phyloP scores from a whole-genome alignment of 108 stramenopile species.

The Stephanodiscus minutulus region DNA sequence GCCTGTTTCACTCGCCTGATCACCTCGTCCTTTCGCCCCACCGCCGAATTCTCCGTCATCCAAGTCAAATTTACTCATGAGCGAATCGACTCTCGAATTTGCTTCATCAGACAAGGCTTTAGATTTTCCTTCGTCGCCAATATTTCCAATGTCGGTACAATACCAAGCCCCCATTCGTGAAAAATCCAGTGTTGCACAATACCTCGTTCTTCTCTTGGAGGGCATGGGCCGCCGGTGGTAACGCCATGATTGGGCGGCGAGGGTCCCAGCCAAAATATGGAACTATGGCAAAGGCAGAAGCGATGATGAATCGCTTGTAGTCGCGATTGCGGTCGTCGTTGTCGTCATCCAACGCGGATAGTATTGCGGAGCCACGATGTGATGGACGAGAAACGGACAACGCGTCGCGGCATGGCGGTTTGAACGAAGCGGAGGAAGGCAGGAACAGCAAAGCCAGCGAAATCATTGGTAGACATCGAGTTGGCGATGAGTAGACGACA shows the following conservation, averaged over 20 bases:
- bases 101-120: constrained; percentile 31
- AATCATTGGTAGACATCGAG: no score
- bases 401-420: no score
- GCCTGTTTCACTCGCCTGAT: background rate
- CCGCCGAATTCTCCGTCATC: background rate
- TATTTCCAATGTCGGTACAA: constrained; percentile 77
- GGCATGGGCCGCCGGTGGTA: constrained; percentile 47
- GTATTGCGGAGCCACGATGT: no score
- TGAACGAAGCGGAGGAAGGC: background rate
- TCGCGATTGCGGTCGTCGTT: background rate
- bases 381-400: no score
- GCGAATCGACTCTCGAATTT: constrained; percentile 25
- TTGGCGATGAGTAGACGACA: no score
- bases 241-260: background rate
- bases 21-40: background rate
- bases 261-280: background rate
- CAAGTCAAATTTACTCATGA: constrained; percentile 49
- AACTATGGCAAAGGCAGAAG: background rate
- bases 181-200: constrained; percentile 76
- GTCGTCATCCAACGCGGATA: no score
- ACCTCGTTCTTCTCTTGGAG: constrained; percentile 60
- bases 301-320: background rate
- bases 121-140: constrained; percentile 60
- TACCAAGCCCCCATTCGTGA: constrained; percentile 68
- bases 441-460: no score